Evolutionary conservation across 352 stramenopile species (phyloP).

Genomic region (Pythium biforme): DNA sequence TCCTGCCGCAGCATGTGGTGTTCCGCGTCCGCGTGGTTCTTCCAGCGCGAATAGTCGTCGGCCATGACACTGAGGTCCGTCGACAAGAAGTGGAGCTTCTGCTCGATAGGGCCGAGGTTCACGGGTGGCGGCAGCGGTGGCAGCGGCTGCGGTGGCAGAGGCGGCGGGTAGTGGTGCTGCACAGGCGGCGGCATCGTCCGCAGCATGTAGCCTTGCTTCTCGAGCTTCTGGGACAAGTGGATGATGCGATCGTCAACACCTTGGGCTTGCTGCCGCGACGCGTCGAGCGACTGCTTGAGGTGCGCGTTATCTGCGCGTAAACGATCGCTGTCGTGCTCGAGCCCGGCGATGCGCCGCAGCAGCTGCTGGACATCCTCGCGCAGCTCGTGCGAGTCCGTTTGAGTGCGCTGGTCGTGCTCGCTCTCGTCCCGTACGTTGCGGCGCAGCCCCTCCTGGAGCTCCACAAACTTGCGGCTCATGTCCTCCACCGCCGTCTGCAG

Average conservation of each 20-base stretch:
- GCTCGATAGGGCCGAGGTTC: slow-evolving; percentile 22
- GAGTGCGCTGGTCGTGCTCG: neutral
- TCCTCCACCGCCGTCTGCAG: slow-evolving; percentile 9
- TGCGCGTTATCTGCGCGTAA: slow-evolving; percentile 12
- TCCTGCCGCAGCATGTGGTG: slow-evolving; percentile 31
- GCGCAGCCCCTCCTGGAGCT: slow-evolving; percentile 4
- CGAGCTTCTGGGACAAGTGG: slow-evolving; percentile 4
- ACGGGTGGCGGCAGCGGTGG: slow-evolving; percentile 5
- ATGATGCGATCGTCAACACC: slow-evolving; percentile 3
- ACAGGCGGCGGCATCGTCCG: slow-evolving; percentile 3
- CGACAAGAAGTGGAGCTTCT: slow-evolving; percentile 21
- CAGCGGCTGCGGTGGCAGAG: neutral
- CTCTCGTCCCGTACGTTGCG: slow-evolving; percentile 3
- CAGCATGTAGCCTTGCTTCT: neutral
- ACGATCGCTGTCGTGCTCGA: slow-evolving; percentile 13
- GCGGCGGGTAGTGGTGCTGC: slow-evolving; percentile 10
- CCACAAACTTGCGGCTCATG: slow-evolving; percentile 13
- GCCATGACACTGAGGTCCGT: slow-evolving; percentile 22
- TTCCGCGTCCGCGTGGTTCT: slow-evolving; percentile 24
- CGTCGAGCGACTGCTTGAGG: slow-evolving; percentile 3
- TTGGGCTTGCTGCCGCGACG: neutral
- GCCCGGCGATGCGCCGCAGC: slow-evolving; percentile 11
- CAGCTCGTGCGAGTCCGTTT: slow-evolving; percentile 1
- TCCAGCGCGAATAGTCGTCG: slow-evolving; percentile 36
- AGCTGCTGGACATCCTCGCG: slow-evolving; percentile 9